Percentiles rank a stretch among this genome's conserved stretches.
Conservation (phyloP, 305 asterid species). For the Solanum hybrid region DNA sequence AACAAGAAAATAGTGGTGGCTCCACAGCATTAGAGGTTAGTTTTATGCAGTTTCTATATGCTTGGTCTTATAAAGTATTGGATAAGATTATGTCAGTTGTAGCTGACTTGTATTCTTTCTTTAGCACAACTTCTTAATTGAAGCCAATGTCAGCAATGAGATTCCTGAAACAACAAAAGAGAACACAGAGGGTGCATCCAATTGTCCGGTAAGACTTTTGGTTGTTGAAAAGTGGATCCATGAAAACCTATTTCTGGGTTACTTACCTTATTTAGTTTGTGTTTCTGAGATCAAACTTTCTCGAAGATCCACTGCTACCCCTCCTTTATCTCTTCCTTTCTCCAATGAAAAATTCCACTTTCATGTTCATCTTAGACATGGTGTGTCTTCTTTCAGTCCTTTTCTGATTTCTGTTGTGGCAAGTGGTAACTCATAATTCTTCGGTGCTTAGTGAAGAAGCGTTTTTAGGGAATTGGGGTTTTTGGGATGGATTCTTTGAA, state of each 20-base stretch:
- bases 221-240: neutral
- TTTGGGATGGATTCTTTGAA: conserved; percentile 36
- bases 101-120: neutral
- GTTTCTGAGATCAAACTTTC: conserved; percentile 12
- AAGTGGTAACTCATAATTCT: conserved; percentile 39
- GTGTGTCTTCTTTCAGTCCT: no score
- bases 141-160: neutral
- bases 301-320: conserved; percentile 24
- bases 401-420: conserved; percentile 1
- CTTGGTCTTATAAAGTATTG: neutral
- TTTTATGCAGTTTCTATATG: neutral
- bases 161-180: neutral
- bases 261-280: neutral
- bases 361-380: no score
- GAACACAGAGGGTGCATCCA: neutral
- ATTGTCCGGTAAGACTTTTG: neutral
- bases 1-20: neutral
- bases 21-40: neutral
- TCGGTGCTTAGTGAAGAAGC: conserved; percentile 71
- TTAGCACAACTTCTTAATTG: neutral
- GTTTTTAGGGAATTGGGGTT: conserved; percentile 46
- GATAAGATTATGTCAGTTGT: neutral
- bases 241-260: neutral
- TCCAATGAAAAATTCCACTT: no score
- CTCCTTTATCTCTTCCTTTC: conserved; percentile 19